Conservation (phyloP, 176 grass and related monocot species). For the Musa schizocarpa region DNA sequence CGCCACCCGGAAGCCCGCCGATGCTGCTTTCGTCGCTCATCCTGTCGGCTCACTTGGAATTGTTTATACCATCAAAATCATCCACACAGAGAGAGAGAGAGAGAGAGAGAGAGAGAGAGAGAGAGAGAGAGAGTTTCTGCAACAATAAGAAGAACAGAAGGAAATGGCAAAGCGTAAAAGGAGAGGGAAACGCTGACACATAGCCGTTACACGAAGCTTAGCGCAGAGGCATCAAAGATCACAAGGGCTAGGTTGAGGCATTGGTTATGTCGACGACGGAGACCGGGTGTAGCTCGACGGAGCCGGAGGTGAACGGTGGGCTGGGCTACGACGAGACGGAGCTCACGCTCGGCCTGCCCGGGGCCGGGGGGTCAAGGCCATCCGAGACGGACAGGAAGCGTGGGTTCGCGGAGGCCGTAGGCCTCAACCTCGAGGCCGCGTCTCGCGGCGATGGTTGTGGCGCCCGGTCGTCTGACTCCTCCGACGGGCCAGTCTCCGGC, state of each 20-base stretch:
- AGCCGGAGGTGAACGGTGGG: slow-evolving; percentile 42
- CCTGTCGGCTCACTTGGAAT: background rate
- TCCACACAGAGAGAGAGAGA: no score
- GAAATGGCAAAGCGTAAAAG: no score
- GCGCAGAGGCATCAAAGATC: no score
- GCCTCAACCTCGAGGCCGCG: background rate
- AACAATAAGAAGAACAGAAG: no score
- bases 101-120: no score
- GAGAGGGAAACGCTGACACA: no score
- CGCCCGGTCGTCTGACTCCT: background rate
- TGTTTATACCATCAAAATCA: no score
- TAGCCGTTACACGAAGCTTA: no score
- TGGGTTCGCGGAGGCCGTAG: background rate
- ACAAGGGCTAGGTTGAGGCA: no score
- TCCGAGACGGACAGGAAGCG: slow-evolving; percentile 3
- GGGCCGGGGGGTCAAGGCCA: slow-evolving; percentile 8
- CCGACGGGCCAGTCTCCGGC: slow-evolving; percentile 6
- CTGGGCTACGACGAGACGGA: slow-evolving; percentile 88
- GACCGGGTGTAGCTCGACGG: slow-evolving; percentile 43
- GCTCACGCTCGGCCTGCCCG: slow-evolving; percentile 72
- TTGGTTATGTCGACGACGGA: slow-evolving; percentile 39
- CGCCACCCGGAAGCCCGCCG: background rate
- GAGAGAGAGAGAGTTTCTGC: no score
- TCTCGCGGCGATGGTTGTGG: background rate
- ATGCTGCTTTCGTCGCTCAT: background rate